Base-by-base conservation (phyloP, 768 basidiomycete species). In the Tricholoma flavovirens region DNA sequence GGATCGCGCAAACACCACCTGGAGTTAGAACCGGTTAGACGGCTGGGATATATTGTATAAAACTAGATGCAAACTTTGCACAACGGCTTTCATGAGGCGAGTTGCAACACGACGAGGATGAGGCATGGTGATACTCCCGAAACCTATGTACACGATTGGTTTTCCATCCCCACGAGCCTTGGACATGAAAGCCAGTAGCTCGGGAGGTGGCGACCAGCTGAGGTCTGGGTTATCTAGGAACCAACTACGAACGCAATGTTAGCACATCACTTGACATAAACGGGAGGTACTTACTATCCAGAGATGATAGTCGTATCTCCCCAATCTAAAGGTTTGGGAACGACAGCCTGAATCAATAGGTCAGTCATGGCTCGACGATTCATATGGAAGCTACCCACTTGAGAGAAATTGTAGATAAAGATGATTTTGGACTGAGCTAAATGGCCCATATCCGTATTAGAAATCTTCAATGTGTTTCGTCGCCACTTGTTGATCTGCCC, bases 261-360 rank as follows among this genome's bases (percentile, higher is more conserved):
- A 59, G 35, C 30, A 57, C 15, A 29, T 9, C 5, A 49, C 30
- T 17, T 3, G 15, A n/a, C 15, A 30, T 17, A 8, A 12, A 49
- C 7, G 15, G 6, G 29, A 17, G n/a, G 42, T 15, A 72, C 79
- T 61, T 52, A 81, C 79, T 83, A 82, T 70, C 82, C 82, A 24
- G 80, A 78, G n/a, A 83, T 69, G 14, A 69, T 72, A 4, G 75
- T 83, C 5, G 77, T 75, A 59, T 85, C 83, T 40, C 78, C 77
- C 84, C 84, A 87, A 62, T 87, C 85, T 11, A 86, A 69, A n/a
- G 86, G 86, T 64, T 83, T 84, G 1, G 83, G 82, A 1, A 87
- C 85, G 12, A 87, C 83, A 29, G 78, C 76, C 69, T 77, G 53
- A 22, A 57, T 15, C 12, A 5, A 6, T 42, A 42, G 45, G 32